Evolutionary conservation across 2,329 filamentous ascomycete genomes (phyloP).

Genomic region (Arthrinium puccinioides): DNA sequence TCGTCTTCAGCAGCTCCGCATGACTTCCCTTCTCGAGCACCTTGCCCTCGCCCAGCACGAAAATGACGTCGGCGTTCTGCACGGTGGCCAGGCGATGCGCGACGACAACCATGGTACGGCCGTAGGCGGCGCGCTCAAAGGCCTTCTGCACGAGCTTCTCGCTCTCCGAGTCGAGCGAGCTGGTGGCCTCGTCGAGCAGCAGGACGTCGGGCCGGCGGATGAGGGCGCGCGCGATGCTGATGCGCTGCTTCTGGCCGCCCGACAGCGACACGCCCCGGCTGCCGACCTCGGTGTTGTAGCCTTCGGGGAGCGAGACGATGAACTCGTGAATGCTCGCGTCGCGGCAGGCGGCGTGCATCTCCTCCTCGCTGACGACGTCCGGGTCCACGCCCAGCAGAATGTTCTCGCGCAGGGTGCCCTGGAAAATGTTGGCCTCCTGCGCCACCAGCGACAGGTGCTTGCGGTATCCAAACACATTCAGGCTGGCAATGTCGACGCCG

Average conservation of each 20-base stretch:
- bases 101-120: conserved; percentile 64
- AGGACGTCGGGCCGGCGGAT: conserved; percentile 58
- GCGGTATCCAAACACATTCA: conserved; percentile 58
- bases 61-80: conserved; percentile 73
- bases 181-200: conserved; percentile 68
- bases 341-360: conserved; percentile 44
- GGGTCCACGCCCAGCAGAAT: conserved; percentile 57
- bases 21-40: conserved; percentile 49
- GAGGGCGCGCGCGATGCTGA: conserved; percentile 63
- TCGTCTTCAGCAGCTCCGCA: conserved; percentile 40
- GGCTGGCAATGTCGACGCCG: conserved; percentile 46
- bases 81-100: conserved; percentile 72
- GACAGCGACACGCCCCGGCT: conserved; percentile 59
- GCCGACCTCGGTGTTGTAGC: conserved; percentile 85
- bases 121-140: conserved; percentile 55
- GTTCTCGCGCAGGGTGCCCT: conserved; percentile 56
- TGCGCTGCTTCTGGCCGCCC: conserved; percentile 66
- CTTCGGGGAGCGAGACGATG: conserved; percentile 71
- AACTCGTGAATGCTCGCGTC: conserved; percentile 70
- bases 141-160: conserved; percentile 56
- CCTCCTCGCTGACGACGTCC: conserved; percentile 40
- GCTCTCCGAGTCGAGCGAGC: conserved; percentile 55
- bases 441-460: conserved; percentile 61
- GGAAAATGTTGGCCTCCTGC: conserved; percentile 68
- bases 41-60: conserved; percentile 63